These are phyloP conservation scores for Suzukiozyma palmioleophila DNA, from an alignment of 1,139 yeast species.

Conservation along the genomic window DNA sequence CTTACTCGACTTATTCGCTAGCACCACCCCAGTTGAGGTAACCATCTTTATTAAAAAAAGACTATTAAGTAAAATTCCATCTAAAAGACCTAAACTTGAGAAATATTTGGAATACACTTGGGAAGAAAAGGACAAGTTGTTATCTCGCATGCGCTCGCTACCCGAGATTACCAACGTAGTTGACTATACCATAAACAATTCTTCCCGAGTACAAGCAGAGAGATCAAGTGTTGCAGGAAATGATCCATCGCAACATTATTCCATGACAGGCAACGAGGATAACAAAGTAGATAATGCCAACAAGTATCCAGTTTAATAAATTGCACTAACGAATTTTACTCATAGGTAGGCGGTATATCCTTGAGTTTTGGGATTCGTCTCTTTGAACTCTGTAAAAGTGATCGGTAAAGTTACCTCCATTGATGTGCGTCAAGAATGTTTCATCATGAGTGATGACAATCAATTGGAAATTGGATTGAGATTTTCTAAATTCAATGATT, in stretches of 20 bases:
- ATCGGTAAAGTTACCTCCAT: slow-evolving; percentile 83
- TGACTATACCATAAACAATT: slow-evolving; percentile 1
- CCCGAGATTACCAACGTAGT: slow-evolving; percentile 1
- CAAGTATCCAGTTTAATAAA: neutral
- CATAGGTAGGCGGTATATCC: slow-evolving; percentile 50
- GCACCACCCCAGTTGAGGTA: slow-evolving; percentile 37
- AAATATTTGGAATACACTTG: slow-evolving; percentile 70
- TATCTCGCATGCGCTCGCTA: slow-evolving; percentile 6
- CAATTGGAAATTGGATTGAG: slow-evolving; percentile 85
- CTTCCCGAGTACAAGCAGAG: neutral
- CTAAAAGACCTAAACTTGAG: slow-evolving; percentile 50
- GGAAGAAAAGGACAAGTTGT: slow-evolving; percentile 57
- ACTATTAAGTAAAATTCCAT: slow-evolving; percentile 46
- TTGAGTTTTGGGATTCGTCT: slow-evolving; percentile 75
- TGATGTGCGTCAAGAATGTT: slow-evolving; percentile 78
- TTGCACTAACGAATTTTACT: slow-evolving; percentile 23
- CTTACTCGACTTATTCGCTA: slow-evolving; percentile 50
- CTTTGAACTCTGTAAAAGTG: slow-evolving; percentile 80
- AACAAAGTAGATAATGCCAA: neutral
- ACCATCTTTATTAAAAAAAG: slow-evolving; percentile 47
- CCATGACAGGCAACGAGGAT: too few species aligned
- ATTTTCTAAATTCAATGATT: slow-evolving; percentile 69
- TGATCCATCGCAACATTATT: too few species aligned
- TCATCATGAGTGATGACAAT: slow-evolving; percentile 97
- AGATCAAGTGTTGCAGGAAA: too few species aligned